Base-by-base conservation (phyloP, 2,329 filamentous ascomycete species). In the Aspergillus quadricinctus region DNA sequence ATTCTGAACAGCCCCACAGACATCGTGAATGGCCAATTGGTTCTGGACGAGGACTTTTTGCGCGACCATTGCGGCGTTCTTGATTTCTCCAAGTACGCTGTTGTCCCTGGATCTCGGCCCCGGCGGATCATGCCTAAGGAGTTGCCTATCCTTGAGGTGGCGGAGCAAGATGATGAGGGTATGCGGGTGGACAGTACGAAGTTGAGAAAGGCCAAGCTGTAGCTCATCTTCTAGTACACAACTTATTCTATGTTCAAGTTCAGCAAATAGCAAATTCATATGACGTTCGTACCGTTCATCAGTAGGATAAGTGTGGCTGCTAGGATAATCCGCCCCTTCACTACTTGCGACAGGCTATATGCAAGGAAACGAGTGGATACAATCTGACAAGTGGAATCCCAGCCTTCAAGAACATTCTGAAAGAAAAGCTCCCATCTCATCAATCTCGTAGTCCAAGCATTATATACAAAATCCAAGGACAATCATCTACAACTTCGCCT, bases 21-120 rank as follows among this genome's bases (percentile, higher is more conserved):
- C 0, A 71, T 73, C 4, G 86, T 94, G 23, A 95, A 90, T 68
- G 91, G 90, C 0, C 74, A 83, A 46, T 75, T 93, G 4, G 80
- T 87, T 57, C 81, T 92, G 1, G 91, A 95, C 65, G 90, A 95
- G 69, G 90, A 95, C 68, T 94, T 92, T 62, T 77, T 95, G 29
- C 79, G 88, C 19, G 77, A 81, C 6, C 79, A 86, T 57, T 78
- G 75, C 21, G 85, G 86, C 1, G 78, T 92, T 3, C 79, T 74
- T 0, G 89, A 95, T 69, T 94, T 95, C 64, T 80, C 80, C 0
- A 82, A 84, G 65, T 95, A 95, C 69, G 83, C 80, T 35, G 71
- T 93, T n/a, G 78, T 92, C 0, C 76, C 81, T 0, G 88, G 88
- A 1, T 65, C 81, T 0, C 74, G 56, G 1, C 90, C 90, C 0